phyloP scores from a whole-genome alignment of 2,329 filamentous ascomycete genomes.

The Cladosporium sp. region DNA sequence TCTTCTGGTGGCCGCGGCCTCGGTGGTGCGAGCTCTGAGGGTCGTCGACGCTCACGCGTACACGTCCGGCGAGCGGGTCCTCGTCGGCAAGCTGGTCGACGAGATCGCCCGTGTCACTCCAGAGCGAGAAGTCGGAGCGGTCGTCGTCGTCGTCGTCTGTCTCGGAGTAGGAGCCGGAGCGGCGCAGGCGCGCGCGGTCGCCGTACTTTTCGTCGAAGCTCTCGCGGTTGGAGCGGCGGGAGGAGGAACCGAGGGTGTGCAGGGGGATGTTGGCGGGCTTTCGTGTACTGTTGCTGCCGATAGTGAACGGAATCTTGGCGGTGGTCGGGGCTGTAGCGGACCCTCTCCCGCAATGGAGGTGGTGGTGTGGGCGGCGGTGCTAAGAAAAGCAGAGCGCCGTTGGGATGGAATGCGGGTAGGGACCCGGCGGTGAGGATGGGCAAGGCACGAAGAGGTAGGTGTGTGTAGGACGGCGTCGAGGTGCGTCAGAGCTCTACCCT shows the following conservation, averaged over 20 bases:
- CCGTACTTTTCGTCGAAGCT: conserved; percentile 46
- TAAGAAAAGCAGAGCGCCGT: conserved; percentile 10
- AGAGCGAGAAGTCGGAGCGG: conserved; percentile 68
- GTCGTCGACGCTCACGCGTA: conserved; percentile 60
- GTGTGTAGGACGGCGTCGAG: neutral
- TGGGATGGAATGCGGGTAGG: conserved; percentile 9
- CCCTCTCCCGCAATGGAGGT: conserved; percentile 11
- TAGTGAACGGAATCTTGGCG: conserved; percentile 70
- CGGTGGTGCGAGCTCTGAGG: conserved; percentile 35
- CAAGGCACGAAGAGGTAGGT: neutral
- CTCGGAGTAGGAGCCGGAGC: conserved; percentile 20
- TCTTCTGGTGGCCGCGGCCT: conserved; percentile 16
- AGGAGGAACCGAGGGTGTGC: conserved; percentile 57
- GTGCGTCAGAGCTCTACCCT: neutral
- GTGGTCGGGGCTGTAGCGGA: conserved; percentile 46
- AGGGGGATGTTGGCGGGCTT: conserved; percentile 84
- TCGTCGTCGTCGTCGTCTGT: conserved; percentile 23
- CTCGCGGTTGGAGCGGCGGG: conserved; percentile 34
- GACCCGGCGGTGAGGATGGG: conserved; percentile 10
- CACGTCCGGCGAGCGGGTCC: conserved; percentile 68
- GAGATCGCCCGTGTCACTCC: conserved; percentile 92
- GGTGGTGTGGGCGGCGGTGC: conserved; percentile 1
- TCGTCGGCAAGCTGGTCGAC: conserved; percentile 82
- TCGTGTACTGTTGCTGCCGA: conserved; percentile 48
- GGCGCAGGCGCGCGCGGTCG: conserved; percentile 42